Evolutionary conservation across 2,329 filamentous ascomycete genomes (phyloP), one percentile per base, ranked within the genome.

Genomic region (Fusarium virguliforme): DNA sequence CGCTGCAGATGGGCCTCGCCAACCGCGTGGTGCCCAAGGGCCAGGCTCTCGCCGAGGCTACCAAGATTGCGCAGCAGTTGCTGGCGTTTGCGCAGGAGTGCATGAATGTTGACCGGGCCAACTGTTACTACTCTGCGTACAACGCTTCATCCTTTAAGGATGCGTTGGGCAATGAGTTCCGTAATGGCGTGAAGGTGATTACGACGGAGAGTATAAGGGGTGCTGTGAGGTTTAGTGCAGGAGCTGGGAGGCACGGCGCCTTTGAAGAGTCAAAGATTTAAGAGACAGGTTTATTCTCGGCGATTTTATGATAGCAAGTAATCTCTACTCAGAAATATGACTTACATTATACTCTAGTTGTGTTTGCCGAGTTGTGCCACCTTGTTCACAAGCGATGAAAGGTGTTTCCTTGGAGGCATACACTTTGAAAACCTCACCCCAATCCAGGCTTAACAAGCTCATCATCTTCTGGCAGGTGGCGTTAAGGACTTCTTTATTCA

Each of bases 21-120:
- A 88, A 85, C 72, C 79, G 86, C 0, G 82, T 89, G 1, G 86
- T 88, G 2, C 79, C 82, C 0, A 85, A 84, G 64, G 87, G 86
- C 0, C 81, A 82, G 64, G 83, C 84, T 4, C 62, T 86, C n/a
- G 80, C 83, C 7, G 85, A 86, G 68, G 86, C 87, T 0, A 79
- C 79, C 41, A 78, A 78, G 37, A 79, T 89, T 56, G 87, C 87
- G 4, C 76, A 77, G 56, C 77, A 83, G 67, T 64, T 89, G 35
- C 66, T 87, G 3, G 68, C 73, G 4, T 89, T 89, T 53, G 87
- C 87, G 3, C 83, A 88, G 69, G 73, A 75, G 5, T 87, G 86
- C 71, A 83, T 89, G 83, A 87, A 85, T 57, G 77, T 76, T 3
- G 87, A 89, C 73, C 79, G 86, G 4, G 74, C 71, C 4, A 84